Percentiles rank a stretch among this genome's conserved stretches.
Evolutionary conservation across 2,329 filamentous ascomycete species (phyloP).

Genomic region (Hymenoscyphus infarciens): DNA sequence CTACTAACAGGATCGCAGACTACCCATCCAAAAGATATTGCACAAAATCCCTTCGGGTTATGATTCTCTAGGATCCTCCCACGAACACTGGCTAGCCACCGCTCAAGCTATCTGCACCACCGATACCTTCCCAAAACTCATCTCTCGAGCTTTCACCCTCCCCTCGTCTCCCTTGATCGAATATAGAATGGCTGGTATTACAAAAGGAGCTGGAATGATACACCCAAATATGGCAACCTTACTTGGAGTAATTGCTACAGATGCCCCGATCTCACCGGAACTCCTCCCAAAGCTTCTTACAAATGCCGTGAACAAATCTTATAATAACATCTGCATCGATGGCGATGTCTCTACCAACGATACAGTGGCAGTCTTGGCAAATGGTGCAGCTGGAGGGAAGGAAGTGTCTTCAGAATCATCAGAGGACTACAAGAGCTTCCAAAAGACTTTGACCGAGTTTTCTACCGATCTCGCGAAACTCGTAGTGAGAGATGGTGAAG

Average conservation of each 20-base stretch:
- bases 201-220: slow-evolving; percentile 98
- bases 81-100: slow-evolving; percentile 81
- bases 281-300: slow-evolving; percentile 68
- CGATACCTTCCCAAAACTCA: slow-evolving; percentile 95
- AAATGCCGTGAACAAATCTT: slow-evolving; percentile 75
- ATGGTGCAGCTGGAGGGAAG: slow-evolving; percentile 79
- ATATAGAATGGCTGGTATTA: slow-evolving; percentile 89
- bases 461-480: slow-evolving; percentile 83
- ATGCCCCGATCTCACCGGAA: slow-evolving; percentile 70
- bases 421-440: slow-evolving; percentile 69
- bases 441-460: slow-evolving; percentile 69
- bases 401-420: slow-evolving; percentile 51
- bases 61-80: slow-evolving; percentile 65
- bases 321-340: slow-evolving; percentile 96
- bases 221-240: slow-evolving; percentile 98
- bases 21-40: slow-evolving; percentile 89
- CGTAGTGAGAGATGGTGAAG: slow-evolving; percentile 92
- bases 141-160: slow-evolving; percentile 78
- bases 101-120: slow-evolving; percentile 96
- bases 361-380: slow-evolving; percentile 90
- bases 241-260: slow-evolving; percentile 86
- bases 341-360: slow-evolving; percentile 98
- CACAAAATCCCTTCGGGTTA: slow-evolving; percentile 75
- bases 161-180: slow-evolving; percentile 72
- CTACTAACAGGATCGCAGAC: slow-evolving; percentile 42